Evolutionary conservation across 2,329 filamentous ascomycete species (phyloP), one percentile per base, ranked within the genome.

Genomic region (Camptophora hylomeconis): DNA sequence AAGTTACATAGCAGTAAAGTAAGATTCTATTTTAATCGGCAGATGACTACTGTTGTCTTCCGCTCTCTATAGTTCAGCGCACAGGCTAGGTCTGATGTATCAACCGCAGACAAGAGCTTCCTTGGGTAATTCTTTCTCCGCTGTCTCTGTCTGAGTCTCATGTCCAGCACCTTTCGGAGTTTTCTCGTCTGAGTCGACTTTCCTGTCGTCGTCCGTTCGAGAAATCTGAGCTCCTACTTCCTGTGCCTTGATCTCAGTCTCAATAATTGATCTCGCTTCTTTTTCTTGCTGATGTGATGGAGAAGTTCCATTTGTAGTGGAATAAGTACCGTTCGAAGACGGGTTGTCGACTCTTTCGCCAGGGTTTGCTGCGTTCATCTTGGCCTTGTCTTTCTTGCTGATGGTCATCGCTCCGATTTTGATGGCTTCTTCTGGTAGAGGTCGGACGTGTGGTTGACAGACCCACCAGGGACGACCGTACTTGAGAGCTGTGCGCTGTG

Each of bases 401-500:
- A 76, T 51, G 33, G 65, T 69, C 51, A 92, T 65, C 2, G 80
- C 76, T 0, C 86, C 86, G 50, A 82, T 84, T 38, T 77, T 75
- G 40, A 89, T 47, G 2, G 89, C 89, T 58, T 95, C 87, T 42
- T 79, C 80, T 0, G 89, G 89, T 46, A 94, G 52, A 21, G 84
- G 86, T 32, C 86, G 63, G 5, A 94, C 69, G 45, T 92, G 81
- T 3, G 87, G 78, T 58, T 95, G 86, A 29, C 75, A 83, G 3
- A 93, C 67, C 82, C 83, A 94, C 70, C 76, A 94, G 1, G 86
- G 86, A 39, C 83, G 61, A 50, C 75, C 77, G 48, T 83, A 92
- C 73, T 11, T 57, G 53, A 4, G 55, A 72, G 57, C 4, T 46
- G 46, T 32, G 15, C 24, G 29, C 20, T 35, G 11, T 24, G 8